Base-by-base conservation (phyloP, 1,284 basidiomycete species). In the Pyrrhoderma noxium region DNA sequence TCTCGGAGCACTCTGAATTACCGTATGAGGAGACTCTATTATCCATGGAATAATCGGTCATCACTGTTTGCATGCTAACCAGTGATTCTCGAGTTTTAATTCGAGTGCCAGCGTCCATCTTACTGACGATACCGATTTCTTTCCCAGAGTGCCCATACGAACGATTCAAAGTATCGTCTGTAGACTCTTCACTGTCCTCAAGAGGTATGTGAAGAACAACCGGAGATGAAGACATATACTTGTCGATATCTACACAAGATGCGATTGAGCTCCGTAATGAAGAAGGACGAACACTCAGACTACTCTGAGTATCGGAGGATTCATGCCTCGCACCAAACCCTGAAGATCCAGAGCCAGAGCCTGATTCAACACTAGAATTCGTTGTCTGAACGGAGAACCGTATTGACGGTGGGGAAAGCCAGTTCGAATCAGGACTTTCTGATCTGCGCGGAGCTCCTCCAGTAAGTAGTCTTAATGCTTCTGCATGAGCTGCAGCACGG, bases 1-100 rank as follows among this genome's bases (percentile, higher is more conserved):
- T 36, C 34, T 39, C 19, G 35, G 45, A 41, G 42, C 48, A 27
- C 56, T 59, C 51, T 57, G 64, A 36, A 56, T 69, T 47, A 59
- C 58, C 59, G 53, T 3, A 40, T 22, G 68, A 65, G 7, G 75
- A 73, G 39, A 80, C 65, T 44, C 82, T 67, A 3, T 74, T 78
- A 44, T 83, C 77, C 5, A 75, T 72, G 1, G 80, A 80, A 23
- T 72, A 64, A 40, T 75, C 72, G 0, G 80, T 79, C 65, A 77
- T 67, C 57, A 81, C 64, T 1, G 82, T 82, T 44, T 75, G 74
- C 56, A 85, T 68, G 54, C 80, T 85, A 42, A 69, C 71, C 49
- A 78, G 69, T 3, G 80, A 82, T 41, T 70, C 68, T 34, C 77
- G 62, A 25, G 64, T 57, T 3, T 48, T 61, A 25, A 41, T 37